Conservation (phyloP, 768 basidiomycete species). For the Leucosporidium scottii region DNA sequence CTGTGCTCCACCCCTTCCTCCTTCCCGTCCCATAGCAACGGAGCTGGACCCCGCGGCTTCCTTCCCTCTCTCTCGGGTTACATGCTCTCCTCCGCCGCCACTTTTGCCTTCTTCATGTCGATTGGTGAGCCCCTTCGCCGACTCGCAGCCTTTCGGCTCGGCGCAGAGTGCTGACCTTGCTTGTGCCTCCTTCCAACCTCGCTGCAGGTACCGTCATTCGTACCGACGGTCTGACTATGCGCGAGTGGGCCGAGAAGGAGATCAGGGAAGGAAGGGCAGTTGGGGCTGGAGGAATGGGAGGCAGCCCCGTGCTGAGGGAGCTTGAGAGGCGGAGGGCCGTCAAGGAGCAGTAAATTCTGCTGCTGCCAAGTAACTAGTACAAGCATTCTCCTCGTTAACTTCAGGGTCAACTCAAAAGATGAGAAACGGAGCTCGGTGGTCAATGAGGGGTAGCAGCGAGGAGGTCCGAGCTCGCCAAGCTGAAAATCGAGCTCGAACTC, state of each 20-base stretch:
- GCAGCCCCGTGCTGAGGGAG: not conserved
- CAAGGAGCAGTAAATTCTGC: not conserved
- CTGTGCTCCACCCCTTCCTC: not conserved
- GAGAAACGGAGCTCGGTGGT: too few species aligned
- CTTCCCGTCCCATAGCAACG: conserved; percentile 52
- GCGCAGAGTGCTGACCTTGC: not conserved
- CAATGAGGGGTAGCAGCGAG: too few species aligned
- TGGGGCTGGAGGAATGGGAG: not conserved
- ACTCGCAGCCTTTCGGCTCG: conserved; percentile 7
- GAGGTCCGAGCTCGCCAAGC: too few species aligned
- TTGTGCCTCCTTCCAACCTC: not conserved
- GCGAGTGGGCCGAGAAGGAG: conserved; percentile 23
- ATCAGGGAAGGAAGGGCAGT: conserved; percentile 7
- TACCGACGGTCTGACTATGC: conserved; percentile 33
- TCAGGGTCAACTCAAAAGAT: too few species aligned
- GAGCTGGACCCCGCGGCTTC: conserved; percentile 81
- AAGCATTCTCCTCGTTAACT: conserved; percentile 15
- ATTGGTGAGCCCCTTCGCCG: conserved; percentile 55
- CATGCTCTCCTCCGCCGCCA: conserved; percentile 96
- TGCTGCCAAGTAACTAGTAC: not conserved
- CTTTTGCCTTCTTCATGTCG: conserved; percentile 93
- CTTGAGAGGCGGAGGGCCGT: not conserved
- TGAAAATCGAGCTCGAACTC: too few species aligned
- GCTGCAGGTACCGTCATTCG: conserved; percentile 31
- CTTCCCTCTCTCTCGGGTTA: conserved; percentile 91